phyloP scores from a whole-genome alignment of 2,329 filamentous ascomycete genomes.

The Monosporascus cannonballus region DNA sequence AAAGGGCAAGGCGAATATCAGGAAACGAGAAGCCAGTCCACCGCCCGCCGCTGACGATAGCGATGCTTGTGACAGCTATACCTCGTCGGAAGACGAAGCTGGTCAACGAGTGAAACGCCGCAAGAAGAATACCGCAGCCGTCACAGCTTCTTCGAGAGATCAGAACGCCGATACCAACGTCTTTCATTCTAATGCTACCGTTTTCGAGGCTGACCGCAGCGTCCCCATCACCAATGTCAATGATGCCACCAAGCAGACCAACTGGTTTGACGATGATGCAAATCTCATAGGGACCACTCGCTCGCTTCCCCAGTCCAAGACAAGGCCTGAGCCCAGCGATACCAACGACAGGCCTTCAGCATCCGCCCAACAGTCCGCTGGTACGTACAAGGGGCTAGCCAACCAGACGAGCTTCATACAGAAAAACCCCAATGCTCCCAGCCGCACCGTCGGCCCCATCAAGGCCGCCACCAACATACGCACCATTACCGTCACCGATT shows the following conservation, averaged over 20 bases:
- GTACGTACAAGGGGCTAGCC: conserved; percentile 71
- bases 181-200: conserved; percentile 41
- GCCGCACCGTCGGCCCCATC: conserved; percentile 70
- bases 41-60: conserved; percentile 57
- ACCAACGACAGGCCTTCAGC: conserved; percentile 1
- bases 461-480: conserved; percentile 87
- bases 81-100: conserved; percentile 69
- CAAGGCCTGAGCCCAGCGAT: conserved; percentile 1
- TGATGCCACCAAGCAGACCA: conserved; percentile 82
- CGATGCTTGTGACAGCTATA: conserved; percentile 57
- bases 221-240: conserved; percentile 61
- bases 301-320: conserved; percentile 24
- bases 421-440: conserved; percentile 70
- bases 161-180: conserved; percentile 27
- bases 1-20: conserved; percentile 69
- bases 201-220: conserved; percentile 55
- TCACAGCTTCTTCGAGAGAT: conserved; percentile 59
- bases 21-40: conserved; percentile 76
- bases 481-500: conserved; percentile 86
- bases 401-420: conserved; percentile 70
- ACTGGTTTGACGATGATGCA: conserved; percentile 81
- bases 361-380: conserved; percentile 38
- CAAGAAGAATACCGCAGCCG: conserved; percentile 59
- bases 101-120: conserved; percentile 75
- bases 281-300: conserved; percentile 55